Conservation (phyloP, 2,329 filamentous ascomycete species). For the Aspergillus piperis region DNA sequence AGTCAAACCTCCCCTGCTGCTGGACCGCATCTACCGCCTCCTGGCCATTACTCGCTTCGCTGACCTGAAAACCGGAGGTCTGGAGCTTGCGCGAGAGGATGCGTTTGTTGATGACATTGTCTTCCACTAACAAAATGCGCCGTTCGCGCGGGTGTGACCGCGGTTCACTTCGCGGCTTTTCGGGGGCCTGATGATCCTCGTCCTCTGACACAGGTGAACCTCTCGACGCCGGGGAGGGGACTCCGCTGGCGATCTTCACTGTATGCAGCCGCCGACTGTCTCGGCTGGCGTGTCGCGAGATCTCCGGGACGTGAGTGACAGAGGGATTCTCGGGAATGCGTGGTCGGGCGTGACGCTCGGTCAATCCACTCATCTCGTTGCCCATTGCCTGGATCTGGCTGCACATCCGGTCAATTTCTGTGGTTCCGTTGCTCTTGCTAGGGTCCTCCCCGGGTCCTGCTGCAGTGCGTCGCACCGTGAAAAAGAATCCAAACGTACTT, state of each 20-base stretch:
- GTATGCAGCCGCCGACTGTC: conserved; percentile 18
- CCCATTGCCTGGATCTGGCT: conserved; percentile 22
- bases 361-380: conserved; percentile 19
- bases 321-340: conserved; percentile 19
- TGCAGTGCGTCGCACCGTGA: conserved; percentile 45
- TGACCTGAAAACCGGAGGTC: conserved; percentile 37
- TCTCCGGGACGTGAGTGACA: conserved; percentile 15
- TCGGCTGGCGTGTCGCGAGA: neutral
- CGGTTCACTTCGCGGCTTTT: too few species aligned
- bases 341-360: conserved; percentile 13
- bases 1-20: conserved; percentile 47
- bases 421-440: neutral
- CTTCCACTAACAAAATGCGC: conserved; percentile 45
- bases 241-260: neutral
- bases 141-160: neutral
- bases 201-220: too few species aligned
- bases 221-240: neutral
- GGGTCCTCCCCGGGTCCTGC: conserved; percentile 2
- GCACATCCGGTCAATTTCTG: conserved; percentile 21
- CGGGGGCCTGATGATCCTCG: neutral
- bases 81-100: conserved; percentile 41
- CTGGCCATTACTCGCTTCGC: conserved; percentile 41
- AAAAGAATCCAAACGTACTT: conserved; percentile 61
- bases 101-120: conserved; percentile 48
- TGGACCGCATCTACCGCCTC: conserved; percentile 47